Evolutionary conservation across 768 basidiomycete species (phyloP), one percentile per base, ranked within the genome.

Genomic region (Lactifluus rugatus): DNA sequence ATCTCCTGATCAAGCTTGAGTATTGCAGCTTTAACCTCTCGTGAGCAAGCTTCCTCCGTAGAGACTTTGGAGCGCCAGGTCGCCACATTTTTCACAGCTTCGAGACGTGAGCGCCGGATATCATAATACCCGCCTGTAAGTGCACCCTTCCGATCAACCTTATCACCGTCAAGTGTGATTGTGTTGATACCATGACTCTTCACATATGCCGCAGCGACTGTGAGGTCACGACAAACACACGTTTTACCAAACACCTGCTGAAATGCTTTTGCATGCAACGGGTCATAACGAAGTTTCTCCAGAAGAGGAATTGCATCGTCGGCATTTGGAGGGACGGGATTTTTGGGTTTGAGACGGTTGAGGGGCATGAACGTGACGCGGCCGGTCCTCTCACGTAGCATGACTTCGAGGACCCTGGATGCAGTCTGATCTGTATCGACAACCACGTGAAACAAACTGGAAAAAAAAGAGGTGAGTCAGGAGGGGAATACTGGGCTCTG

Each of bases 291-390:
- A 55, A 99, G 80, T 69, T 93, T 93, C 61, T 83, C 78, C 31
- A 99, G 78, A 48, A 93, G 81, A 0, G 89, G 89, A 54, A 89
- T 84, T 0, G 86, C 85, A 60, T 90, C 87, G 58, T 84, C 80
- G 0, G 84, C 86, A 73, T 87, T 77, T 68, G 85, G 85, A 19
- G 81, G 74, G 0, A 80, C 75, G 1, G 77, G 75, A 37, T 77
- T 77, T 62, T 88, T 90, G 53, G 88, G 87, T 65, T 87, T 85
- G 58, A 99, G 82, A 14, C 96, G 87, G 71, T 98, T 98, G 41
- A 99, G 80, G 19, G 96, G 96, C 87, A 99, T 94, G 74, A 98
- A 97, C 0, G 96, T 99, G 8, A 99, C 89, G 51, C 96, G 85
- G 2, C 95, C 96, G 11, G 83, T 88, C 69, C 89, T 91, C 69